These are phyloP conservation scores for Blastobotrys robertii DNA, from an alignment of 805 yeast species.

Conservation along the genomic window DNA sequence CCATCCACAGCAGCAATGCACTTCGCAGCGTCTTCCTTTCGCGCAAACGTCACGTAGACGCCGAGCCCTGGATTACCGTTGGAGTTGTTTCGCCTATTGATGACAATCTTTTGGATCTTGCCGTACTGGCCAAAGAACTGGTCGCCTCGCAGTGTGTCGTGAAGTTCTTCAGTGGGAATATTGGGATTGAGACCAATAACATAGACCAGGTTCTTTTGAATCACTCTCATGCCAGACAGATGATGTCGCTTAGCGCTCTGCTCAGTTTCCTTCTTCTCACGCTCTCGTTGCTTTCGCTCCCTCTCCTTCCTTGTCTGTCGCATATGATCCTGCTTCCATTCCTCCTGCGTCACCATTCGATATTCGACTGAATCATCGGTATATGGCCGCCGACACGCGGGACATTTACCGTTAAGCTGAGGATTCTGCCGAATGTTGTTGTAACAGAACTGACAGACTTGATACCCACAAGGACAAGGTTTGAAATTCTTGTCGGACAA, in stretches of 20 bases:
- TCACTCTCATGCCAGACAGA: slow-evolving; percentile 95
- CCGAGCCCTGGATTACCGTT: slow-evolving; percentile 73
- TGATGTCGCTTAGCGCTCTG: slow-evolving; percentile 68
- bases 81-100: slow-evolving; percentile 60
- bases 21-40: slow-evolving; percentile 88
- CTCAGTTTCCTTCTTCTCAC: slow-evolving; percentile 86
- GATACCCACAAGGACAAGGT: slow-evolving; percentile 99
- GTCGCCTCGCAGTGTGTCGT: slow-evolving; percentile 72
- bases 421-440: slow-evolving; percentile 94
- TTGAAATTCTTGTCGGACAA: slow-evolving; percentile 90
- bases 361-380: slow-evolving; percentile 92
- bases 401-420: slow-evolving; percentile 91
- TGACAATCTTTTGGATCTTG: slow-evolving; percentile 85
- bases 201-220: slow-evolving; percentile 92
- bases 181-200: slow-evolving; percentile 92
- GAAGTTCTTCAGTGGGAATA: slow-evolving; percentile 76
- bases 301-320: slow-evolving; percentile 74
- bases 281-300: slow-evolving; percentile 66
- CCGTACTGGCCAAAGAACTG: slow-evolving; percentile 98
- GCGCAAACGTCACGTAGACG: slow-evolving; percentile 87
- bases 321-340: slow-evolving; percentile 70
- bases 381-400: slow-evolving; percentile 91
- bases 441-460: slow-evolving; percentile 96
- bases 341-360: slow-evolving; percentile 74
- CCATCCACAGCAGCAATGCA: slow-evolving; percentile 92